These are phyloP conservation scores for Phytopythium vexans DNA, from an alignment of 352 stramenopile genomes.

Conservation along the genomic window DNA sequence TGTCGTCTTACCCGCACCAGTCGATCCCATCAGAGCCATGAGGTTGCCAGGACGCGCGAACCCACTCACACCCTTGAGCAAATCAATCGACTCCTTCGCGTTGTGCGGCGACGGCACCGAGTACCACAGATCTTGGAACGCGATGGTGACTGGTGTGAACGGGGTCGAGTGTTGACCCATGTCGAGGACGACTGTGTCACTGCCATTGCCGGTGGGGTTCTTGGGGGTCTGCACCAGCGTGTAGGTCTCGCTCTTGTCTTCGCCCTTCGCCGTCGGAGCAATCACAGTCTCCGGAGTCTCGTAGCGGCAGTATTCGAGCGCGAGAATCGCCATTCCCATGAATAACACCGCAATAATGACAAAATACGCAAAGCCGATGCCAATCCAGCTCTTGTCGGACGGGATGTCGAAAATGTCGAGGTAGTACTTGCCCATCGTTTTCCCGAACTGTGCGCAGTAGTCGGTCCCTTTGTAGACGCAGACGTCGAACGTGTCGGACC, in stretches of 20 bases:
- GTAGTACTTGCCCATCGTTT: constrained; percentile 35
- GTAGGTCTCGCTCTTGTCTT: constrained; percentile 8
- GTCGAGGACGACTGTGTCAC: too few species aligned
- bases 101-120: too few species aligned
- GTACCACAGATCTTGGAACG: too few species aligned
- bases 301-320: constrained; percentile 15
- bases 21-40: too few species aligned
- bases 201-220: too few species aligned
- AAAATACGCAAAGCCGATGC: constrained; percentile 25
- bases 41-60: too few species aligned
- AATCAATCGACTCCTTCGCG: too few species aligned
- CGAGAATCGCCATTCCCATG: constrained; percentile 19
- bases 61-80: too few species aligned
- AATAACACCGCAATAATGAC: constrained; percentile 23
- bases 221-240: constrained; percentile 7
- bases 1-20: too few species aligned
- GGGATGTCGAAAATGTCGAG: constrained; percentile 31
- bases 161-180: too few species aligned
- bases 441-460: constrained; percentile 23
- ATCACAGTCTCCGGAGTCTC: constrained; percentile 12
- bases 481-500: constrained; percentile 19
- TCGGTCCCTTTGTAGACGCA: constrained; percentile 31
- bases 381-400: constrained; percentile 30
- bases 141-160: too few species aligned
- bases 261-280: constrained; percentile 3